phyloP scores from a whole-genome alignment of 1,139 yeast genomes.

The Candida mesenterica region DNA sequence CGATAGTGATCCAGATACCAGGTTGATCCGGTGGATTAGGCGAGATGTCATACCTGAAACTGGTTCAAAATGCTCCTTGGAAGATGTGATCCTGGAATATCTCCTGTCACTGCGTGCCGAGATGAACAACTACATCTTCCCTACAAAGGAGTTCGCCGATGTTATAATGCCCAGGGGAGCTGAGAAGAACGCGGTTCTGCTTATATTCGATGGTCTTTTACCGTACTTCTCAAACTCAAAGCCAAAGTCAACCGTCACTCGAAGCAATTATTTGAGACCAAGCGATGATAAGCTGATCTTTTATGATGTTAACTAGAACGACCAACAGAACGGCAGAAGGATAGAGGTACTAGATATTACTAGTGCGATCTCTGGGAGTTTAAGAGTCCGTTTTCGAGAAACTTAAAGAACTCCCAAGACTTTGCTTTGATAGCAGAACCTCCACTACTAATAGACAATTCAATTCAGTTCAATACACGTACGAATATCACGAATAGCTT shows the following conservation, averaged over 20 bases:
- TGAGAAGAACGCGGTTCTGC: conserved; percentile 56
- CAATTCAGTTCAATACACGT: too few relatives aligned
- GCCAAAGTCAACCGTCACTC: conserved; percentile 17
- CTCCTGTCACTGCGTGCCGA: conserved; percentile 70
- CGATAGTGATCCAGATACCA: conserved; percentile 84
- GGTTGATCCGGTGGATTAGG: conserved; percentile 73
- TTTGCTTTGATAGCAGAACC: too few relatives aligned
- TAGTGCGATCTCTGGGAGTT: too few relatives aligned
- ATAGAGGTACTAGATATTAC: too few relatives aligned
- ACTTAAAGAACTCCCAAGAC: too few relatives aligned
- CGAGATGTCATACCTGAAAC: conserved; percentile 32
- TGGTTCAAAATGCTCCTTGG: conserved; percentile 30
- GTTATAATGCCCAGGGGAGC: conserved; percentile 78
- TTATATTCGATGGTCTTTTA: conserved; percentile 73
- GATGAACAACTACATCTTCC: conserved; percentile 69
- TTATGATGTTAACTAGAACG: conserved; percentile 41
- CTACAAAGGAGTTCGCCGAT: conserved; percentile 79
- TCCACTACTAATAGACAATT: too few relatives aligned
- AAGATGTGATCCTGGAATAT: conserved; percentile 56
- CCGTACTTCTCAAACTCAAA: conserved; percentile 19
- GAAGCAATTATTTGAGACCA: conserved; percentile 25
- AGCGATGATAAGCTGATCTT: conserved; percentile 26
- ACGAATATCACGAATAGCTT: too few relatives aligned
- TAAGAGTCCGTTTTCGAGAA: too few relatives aligned
- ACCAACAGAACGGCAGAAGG: neutral